phyloP scores from a whole-genome alignment of 2,329 filamentous ascomycete genomes.

The Pezicula neosporulosa region DNA sequence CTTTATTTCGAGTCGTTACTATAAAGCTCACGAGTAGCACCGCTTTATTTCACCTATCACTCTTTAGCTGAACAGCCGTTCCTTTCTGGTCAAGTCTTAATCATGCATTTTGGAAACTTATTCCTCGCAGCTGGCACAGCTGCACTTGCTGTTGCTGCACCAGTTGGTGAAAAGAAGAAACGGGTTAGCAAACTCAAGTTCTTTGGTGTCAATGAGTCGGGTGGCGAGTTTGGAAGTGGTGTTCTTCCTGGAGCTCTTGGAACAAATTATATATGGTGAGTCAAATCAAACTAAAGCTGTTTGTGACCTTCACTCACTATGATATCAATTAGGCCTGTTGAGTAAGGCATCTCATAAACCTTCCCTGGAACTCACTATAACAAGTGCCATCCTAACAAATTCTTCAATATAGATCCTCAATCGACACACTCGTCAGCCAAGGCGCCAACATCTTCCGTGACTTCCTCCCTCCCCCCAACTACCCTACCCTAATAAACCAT shows the following conservation, averaged over 20 bases:
- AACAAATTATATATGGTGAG: slow-evolving; percentile 57
- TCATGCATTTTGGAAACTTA: slow-evolving; percentile 5
- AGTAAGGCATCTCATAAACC: no score
- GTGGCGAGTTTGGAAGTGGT: slow-evolving; percentile 56
- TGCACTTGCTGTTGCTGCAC: slow-evolving; percentile 12
- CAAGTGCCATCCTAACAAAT: no score
- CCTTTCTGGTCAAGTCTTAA: neutral
- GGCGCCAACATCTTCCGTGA: slow-evolving; percentile 28
- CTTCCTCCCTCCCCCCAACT: no score
- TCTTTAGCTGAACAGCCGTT: neutral
- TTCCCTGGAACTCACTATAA: no score
- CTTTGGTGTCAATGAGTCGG: slow-evolving; percentile 37
- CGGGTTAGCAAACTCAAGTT: slow-evolving; percentile 33
- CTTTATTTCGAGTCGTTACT: no score
- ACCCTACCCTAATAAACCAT: no score
- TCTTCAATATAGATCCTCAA: neutral
- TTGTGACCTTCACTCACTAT: slow-evolving; percentile 6
- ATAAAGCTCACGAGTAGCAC: no score
- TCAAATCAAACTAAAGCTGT: slow-evolving; percentile 38
- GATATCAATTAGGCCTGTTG: neutral
- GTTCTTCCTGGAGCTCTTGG: slow-evolving; percentile 49
- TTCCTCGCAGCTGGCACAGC: slow-evolving; percentile 2
- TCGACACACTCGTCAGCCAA: slow-evolving; percentile 17
- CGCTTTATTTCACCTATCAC: neutral
- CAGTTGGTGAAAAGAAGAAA: slow-evolving; percentile 25